Percentiles rank a stretch among this genome's conserved stretches.
These are phyloP conservation scores for Saturnispora dispora DNA, from an alignment of 805 yeast genomes.

Conservation along the genomic window DNA sequence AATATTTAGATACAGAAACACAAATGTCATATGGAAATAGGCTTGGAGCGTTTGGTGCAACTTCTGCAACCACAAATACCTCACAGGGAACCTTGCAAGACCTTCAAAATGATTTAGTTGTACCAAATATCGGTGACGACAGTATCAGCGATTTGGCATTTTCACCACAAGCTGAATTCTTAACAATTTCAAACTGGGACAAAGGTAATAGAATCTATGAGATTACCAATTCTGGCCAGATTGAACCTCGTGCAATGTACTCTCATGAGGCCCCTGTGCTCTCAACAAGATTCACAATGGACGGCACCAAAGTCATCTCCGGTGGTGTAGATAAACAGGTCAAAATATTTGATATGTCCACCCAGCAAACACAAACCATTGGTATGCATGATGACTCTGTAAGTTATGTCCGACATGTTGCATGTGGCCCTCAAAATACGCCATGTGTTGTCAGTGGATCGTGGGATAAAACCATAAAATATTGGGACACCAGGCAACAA, in stretches of 20 bases:
- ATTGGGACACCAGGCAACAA: conserved; percentile 89
- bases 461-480: conserved; percentile 91
- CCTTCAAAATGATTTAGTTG: conserved; percentile 57
- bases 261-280: conserved; percentile 88
- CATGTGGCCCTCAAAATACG: conserved; percentile 76
- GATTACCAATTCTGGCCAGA: conserved; percentile 60
- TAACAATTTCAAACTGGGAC: conserved; percentile 90
- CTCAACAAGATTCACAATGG: conserved; percentile 71
- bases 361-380: conserved; percentile 75
- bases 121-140: conserved; percentile 85
- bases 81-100: conserved; percentile 44
- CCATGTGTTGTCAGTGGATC: conserved; percentile 85
- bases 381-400: conserved; percentile 85
- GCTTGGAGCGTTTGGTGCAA: conserved; percentile 21
- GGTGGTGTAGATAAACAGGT: conserved; percentile 92
- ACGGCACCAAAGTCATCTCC: conserved; percentile 79
- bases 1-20: neutral
- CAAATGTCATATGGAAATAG: conserved; percentile 26
- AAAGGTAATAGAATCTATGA: conserved; percentile 90
- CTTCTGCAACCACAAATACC: conserved; percentile 4
- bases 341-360: conserved; percentile 67
- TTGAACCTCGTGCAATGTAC: conserved; percentile 81
- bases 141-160: conserved; percentile 76
- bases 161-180: conserved; percentile 74
- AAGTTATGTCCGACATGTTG: conserved; percentile 61